These are phyloP conservation scores for Talaromyces sp. DNA, from an alignment of 2,329 filamentous ascomycete species.

Conservation along the genomic window DNA sequence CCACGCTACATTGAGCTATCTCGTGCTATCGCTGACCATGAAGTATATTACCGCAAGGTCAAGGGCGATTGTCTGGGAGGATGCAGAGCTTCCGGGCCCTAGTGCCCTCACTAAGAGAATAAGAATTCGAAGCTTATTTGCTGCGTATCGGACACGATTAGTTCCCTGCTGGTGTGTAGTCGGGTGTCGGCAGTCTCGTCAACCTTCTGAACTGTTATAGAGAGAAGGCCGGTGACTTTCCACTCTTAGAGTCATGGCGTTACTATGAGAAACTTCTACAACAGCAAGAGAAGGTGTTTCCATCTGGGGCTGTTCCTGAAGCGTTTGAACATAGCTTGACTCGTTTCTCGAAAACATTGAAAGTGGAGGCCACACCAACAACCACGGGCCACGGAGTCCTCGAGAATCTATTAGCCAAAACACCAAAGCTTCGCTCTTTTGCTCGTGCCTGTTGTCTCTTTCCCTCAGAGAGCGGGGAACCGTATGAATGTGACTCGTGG, in stretches of 20 bases:
- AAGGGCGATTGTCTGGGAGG: slow-evolving; percentile 38
- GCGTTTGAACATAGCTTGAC: slow-evolving; percentile 34
- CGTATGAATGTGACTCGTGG: slow-evolving; percentile 16
- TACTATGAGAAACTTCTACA: slow-evolving; percentile 33
- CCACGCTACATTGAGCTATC: slow-evolving; percentile 38
- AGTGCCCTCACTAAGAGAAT: not conserved
- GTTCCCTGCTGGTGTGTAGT: not conserved
- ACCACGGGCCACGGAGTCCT: slow-evolving; percentile 38
- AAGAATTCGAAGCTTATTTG: not conserved
- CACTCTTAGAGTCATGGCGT: slow-evolving; percentile 19
- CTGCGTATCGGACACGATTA: not conserved
- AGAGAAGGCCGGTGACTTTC: not conserved
- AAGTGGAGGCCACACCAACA: slow-evolving; percentile 40
- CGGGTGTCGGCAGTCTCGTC: not conserved
- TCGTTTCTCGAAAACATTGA: slow-evolving; percentile 33
- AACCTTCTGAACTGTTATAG: not conserved
- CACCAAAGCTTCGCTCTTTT: slow-evolving; percentile 43
- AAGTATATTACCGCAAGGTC: slow-evolving; percentile 29
- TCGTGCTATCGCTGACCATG: slow-evolving; percentile 36
- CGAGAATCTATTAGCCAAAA: slow-evolving; percentile 38
- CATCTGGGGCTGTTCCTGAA: slow-evolving; percentile 26
- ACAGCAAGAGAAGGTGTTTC: slow-evolving; percentile 32
- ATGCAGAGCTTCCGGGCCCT: not conserved
- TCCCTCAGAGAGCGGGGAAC: not conserved
- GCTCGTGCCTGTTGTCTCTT: slow-evolving; percentile 29